Percentiles rank a stretch among this genome's conserved stretches.
These are phyloP conservation scores for Angophora floribunda DNA, from an alignment of 345 rosid species.

Conservation along the genomic window DNA sequence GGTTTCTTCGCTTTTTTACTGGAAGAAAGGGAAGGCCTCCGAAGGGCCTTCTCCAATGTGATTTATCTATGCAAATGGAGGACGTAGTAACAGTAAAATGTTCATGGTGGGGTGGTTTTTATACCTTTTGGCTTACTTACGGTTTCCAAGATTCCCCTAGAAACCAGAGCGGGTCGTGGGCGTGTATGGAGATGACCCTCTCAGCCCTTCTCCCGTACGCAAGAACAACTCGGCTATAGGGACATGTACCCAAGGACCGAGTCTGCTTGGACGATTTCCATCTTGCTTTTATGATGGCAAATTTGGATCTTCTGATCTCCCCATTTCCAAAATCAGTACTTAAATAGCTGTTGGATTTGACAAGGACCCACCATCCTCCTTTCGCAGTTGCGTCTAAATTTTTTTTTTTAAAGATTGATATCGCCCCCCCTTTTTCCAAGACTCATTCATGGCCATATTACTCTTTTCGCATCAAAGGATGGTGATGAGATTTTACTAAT, in stretches of 20 bases:
- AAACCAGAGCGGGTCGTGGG: background rate
- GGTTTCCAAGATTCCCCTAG: background rate
- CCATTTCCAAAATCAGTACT: constrained; percentile 10
- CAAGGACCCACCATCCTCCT: constrained; percentile 24
- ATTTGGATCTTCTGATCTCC: constrained; percentile 24
- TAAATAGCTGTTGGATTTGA: constrained; percentile 6
- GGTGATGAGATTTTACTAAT: background rate
- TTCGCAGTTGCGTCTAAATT: background rate
- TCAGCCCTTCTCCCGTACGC: background rate
- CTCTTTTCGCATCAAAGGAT: background rate
- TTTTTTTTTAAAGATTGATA: no score
- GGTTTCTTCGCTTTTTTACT: background rate
- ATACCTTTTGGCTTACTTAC: background rate
- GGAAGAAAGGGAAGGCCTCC: background rate
- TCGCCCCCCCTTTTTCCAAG: background rate
- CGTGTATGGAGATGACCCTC: background rate
- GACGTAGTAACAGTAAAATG: background rate
- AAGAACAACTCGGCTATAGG: background rate
- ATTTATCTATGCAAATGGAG: background rate
- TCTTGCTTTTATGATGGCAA: constrained; percentile 9
- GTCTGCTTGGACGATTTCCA: background rate
- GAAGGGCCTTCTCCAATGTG: background rate
- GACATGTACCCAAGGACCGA: background rate
- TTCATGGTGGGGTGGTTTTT: background rate
- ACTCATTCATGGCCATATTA: background rate